Evolutionary conservation across 768 basidiomycete genomes (phyloP), one percentile per base, ranked within the genome.

Genomic region (Mycena leptocephala): DNA sequence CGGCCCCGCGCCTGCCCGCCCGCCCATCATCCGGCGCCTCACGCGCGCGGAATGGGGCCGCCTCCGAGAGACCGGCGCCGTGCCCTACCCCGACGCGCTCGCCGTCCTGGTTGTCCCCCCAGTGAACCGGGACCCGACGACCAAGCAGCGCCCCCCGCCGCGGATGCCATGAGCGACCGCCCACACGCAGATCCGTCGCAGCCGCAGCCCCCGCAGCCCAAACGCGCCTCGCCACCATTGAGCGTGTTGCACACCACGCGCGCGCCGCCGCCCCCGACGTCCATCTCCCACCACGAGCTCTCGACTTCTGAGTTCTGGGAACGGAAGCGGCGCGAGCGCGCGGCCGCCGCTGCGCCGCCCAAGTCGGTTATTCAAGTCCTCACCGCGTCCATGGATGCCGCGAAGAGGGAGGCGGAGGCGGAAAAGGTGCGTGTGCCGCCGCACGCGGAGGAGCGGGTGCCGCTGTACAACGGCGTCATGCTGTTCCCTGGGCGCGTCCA

Each of bases 91-190:
- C 9, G 87, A 89, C 77, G 93, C 92, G 0, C 83, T 92, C 2
- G 95, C 95, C n/a, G 83, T 96, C 43, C 83, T 96, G 37, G 88
- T 94, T 33, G 89, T 93, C 8, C 94, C 95, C 22, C 93, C 93
- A 3, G 85, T 92, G 28, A 93, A 93, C 74, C 89, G 86, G 70
- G 85, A 92, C 78, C 88, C 88, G 20, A 72, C 74, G 32, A 90
- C 91, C 6, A 89, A 88, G 67, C 62, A 82, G 70, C 85, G 88
- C 90, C 92, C n/a, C 18, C 41, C 14, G 51, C 59, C 8, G 48
- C 35, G 0, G 74, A 32, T 28, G 70, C 75, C 5, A 66, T 72
- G 69, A 65, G 72, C 30, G 58, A 43, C n/a, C 24, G 26, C 11
- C 75, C 78, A 9, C 61, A n/a, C 2, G 55, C 28, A 46, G 69